Base-by-base conservation (phyloP, 768 basidiomycete species). In the Agaricus subrufescens region DNA sequence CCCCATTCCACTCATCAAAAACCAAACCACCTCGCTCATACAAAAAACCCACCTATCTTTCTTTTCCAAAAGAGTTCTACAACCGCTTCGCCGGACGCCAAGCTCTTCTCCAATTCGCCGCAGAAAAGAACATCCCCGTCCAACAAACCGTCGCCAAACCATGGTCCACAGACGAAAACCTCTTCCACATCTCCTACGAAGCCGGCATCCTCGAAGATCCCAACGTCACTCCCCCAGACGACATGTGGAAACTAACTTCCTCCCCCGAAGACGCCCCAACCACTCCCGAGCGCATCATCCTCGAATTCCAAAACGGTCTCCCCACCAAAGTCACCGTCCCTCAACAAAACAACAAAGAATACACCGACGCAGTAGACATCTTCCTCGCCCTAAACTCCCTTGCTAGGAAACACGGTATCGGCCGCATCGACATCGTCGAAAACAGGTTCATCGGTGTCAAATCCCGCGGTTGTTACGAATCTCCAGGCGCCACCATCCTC, bases 181-280 rank as follows among this genome's bases (percentile, higher is more conserved):
- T 99, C 47, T 98, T 96, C 87, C 97, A 99, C 78, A 99, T 98
- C 74, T 98, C 97, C 15, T 99, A 98, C 75, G 97, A 99, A 73
- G 96, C 97, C 10, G 97, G 96, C 45, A 98, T 99, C 70, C 86
- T 99, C 61, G 97, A 99, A 71, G 90, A 98, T 68, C 97, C 97
- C 60, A 84, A 96, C 78, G 86, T 77, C 58, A 98, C 94, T 4
- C 97, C 97, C 52, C 96, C 96, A 15, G 69, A 71, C 11, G 96
- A 98, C 79, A 99, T 99, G 97, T 99, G 97, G 97, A 98, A 98
- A 72, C 85, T 98, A 61, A 98, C 92, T 60, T 77, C 80, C 55
- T 81, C 89, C 26, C 88, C 91, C 37, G 88, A 94, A 66, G 71
- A 85, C 46, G 93, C 95, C 1, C 94, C 97, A 12, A 70, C 75